Conservation (phyloP, 768 basidiomycete species). For the Auricularia sp. region DNA sequence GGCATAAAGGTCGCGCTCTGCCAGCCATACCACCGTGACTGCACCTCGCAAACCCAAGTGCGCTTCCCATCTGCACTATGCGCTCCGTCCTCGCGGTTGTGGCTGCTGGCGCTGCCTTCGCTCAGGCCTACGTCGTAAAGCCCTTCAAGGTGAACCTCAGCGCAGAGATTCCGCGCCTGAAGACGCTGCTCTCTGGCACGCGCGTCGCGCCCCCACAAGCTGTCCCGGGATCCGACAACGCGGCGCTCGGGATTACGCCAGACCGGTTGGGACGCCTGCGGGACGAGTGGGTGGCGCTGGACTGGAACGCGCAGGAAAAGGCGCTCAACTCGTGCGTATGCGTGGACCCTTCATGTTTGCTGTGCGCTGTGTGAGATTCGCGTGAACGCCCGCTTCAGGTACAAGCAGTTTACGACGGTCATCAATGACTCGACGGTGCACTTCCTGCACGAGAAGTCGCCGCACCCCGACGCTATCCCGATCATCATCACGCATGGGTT, state of each 20-base stretch:
- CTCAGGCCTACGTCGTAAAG: not conserved
- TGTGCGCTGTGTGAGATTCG: not conserved
- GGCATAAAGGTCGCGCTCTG: too few species aligned
- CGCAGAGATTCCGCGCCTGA: not conserved
- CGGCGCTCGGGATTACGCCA: not conserved
- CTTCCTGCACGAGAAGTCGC: not conserved
- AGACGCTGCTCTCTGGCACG: not conserved
- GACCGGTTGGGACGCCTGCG: not conserved
- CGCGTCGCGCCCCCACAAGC: not conserved
- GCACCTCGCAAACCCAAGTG: not conserved
- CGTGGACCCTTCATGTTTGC: not conserved
- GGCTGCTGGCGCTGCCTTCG: not conserved
- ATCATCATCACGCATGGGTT: conserved; percentile 8
- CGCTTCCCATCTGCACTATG: not conserved
- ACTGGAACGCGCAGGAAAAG: not conserved
- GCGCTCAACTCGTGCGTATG: not conserved
- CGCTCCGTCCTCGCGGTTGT: not conserved
- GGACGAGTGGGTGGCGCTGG: not conserved
- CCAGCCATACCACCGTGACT: too few species aligned
- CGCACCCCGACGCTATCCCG: conserved; percentile 3
- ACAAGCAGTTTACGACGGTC: not conserved
- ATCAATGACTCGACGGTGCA: not conserved
- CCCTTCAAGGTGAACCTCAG: not conserved
- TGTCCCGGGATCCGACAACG: not conserved
- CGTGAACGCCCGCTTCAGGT: not conserved